Base-by-base conservation (phyloP, 352 stramenopile species). In the Pythium rishiriense region DNA sequence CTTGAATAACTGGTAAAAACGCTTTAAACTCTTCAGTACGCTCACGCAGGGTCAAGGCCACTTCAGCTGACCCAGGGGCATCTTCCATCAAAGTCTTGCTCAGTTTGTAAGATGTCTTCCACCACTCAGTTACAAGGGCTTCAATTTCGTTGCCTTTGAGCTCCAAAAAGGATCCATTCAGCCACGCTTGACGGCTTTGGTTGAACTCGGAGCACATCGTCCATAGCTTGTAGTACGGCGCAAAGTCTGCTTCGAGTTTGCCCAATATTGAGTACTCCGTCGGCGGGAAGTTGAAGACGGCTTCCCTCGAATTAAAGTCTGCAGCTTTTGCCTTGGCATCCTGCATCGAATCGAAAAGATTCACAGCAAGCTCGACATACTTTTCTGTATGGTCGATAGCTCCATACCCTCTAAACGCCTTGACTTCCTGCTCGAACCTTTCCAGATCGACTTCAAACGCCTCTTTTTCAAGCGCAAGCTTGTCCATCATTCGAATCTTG, bases 131-230 rank as follows among this genome's bases (percentile, higher is more conserved):
- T 15, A 98, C 88, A 11, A 93, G 74, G 6, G 68, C 65, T 64
- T 98, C 91, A 62, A 98, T 98, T 21, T 93, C 79, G 12, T 73
- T 76, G 1, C 86, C 91, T 39, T 97, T 87, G 2, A 98, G 70
- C 47, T 98, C 88, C 26, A 97, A 68, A 60, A 98, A 98, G 0
- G 93, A 74, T 0, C 91, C 93, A 41, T 97, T 95, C 10, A 98
- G 75, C 93, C 93, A 98, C 46, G 92, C 79, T 59, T 97, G 90
- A 15, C 85, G 88, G 55, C 78, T 97, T 53, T 91, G 83, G 55
- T 97, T 85, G 69, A 98, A 98, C 66, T 98, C 93, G 37, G 82
- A 94, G 63, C 94, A 95, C 90, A 98, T 98, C 10, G 91, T 98
- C 93, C 94, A 98, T 5, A 98, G 83, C 62, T 97, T 96, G 65